Evolutionary conservation across 257 asterid genomes (phyloP), one percentile per base, ranked within the genome.

Genomic region (Buddleja alternifolia): DNA sequence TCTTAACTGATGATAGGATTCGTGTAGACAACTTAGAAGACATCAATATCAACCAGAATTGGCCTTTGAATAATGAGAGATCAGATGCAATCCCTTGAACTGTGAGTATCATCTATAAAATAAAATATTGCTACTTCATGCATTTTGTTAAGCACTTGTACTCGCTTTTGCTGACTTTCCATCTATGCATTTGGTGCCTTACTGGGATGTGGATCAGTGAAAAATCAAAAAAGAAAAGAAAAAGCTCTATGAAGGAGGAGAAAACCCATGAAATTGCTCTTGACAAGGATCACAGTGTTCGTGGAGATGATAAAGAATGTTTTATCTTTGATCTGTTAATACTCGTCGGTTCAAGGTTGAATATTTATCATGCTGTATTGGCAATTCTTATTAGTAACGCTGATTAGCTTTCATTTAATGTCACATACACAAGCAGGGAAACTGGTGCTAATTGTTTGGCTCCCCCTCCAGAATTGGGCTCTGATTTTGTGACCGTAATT

Each of bases 221-320:
- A 61, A 79, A 66, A 37, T 72, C 81, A 10, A 84, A 75, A 69
- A 85, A 74, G 85, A 93, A 86, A 82, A 81, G 95, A 75, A 90
- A 81, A 48, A 73, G 66, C 34, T 51, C 76, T 47, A 54, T 51
- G 60, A 71, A 64, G 50, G 83, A 76, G 66, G 73, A 44, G 68
- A 81, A 80, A 71, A 69, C 48, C 60, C 25, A 61, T 54, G 80
- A 67, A 71, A 68, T 53, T 15, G 63, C 58, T 10, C 50, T 52
- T 73, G 55, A 40, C 63, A 62, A 45, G 55, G 75, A 74, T 51
- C 67, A 21, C 25, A 63, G 58, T 57, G 72, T 45, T 32, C 60
- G 46, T 24, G 44, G 67, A 62, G 84, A 65, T 34, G 77, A 73
- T 60, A 75, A 66, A 60, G 74, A 24, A 57, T 21, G 3, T 32